These are phyloP conservation scores for Calonectria naviculata DNA, from an alignment of 2,329 filamentous ascomycete species.

Conservation along the genomic window DNA sequence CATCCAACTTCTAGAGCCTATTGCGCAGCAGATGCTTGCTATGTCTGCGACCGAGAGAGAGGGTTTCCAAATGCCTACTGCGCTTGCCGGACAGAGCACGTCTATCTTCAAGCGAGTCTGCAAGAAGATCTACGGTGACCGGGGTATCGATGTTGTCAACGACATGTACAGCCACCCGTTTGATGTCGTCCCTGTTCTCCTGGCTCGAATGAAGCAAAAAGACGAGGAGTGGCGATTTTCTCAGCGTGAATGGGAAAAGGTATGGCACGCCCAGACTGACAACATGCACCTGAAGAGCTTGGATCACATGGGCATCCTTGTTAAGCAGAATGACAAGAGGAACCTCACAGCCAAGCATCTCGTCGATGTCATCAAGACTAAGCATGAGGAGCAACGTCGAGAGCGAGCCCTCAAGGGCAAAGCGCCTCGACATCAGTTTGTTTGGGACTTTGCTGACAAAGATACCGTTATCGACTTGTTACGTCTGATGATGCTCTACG, in stretches of 20 bases:
- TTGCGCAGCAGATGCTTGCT: constrained; percentile 88
- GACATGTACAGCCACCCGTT: constrained; percentile 88
- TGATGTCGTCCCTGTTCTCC: constrained; percentile 86
- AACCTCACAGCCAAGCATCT: constrained; percentile 91
- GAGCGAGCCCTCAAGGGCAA: constrained; percentile 72
- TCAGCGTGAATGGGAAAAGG: constrained; percentile 98
- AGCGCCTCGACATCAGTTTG: constrained; percentile 77
- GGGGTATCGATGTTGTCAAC: constrained; percentile 85
- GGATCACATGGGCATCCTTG: constrained; percentile 94
- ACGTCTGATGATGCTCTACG: constrained; percentile 72
- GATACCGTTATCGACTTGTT: constrained; percentile 73
- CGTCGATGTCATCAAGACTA: constrained; percentile 89
- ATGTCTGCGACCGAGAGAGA: constrained; percentile 80
- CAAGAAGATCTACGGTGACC: constrained; percentile 96
- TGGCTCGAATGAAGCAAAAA: constrained; percentile 93
- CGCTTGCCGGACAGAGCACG: constrained; percentile 91
- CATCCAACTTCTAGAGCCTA: constrained; percentile 94
- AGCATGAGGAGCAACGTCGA: constrained; percentile 89
- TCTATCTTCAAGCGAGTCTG: constrained; percentile 97
- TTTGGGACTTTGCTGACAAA: constrained; percentile 78
- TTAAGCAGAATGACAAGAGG: constrained; percentile 90
- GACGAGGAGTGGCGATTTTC: constrained; percentile 98
- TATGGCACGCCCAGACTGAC: constrained; percentile 96
- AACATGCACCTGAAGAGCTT: constrained; percentile 96
- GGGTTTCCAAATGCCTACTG: constrained; percentile 81